Evolutionary conservation across 139 green algal species (phyloP), one percentile per base, ranked within the genome.

Genomic region (Chlorella sp.): DNA sequence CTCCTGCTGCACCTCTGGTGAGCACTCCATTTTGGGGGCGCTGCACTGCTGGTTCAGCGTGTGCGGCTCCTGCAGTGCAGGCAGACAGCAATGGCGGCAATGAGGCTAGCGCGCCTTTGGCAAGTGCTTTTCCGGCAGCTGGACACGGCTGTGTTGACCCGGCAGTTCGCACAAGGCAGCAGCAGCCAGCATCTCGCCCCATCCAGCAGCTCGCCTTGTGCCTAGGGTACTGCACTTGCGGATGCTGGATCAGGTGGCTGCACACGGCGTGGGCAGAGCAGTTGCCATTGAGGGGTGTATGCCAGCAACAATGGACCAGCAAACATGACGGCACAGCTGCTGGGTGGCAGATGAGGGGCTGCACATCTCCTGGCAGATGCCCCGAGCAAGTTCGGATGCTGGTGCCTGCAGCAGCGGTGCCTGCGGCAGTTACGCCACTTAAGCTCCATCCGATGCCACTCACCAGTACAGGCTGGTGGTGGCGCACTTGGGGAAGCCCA

Each of bases 181-280:
- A 1, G 5, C 60, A 60, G 24, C 14, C 16, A 2, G n/a, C n/a
- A n/a, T n/a, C 24, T 20, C 4, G 51, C 51, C 8, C 16, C 51
- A 17, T 1, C n/a, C 28, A 3, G 34, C 34, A 41, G 22, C 67
- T 26, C 38, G 51, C 76, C 76, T 83, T 83, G 30, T 62, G 28
- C 30, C 58, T 73, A 5, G 77, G 34, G n/a, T 83, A 58, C 60
- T 83, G 77, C 77, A 83, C 77, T 58, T 83, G 77, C 34, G 77
- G 77, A 30, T 83, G 77, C 77, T 83, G 77, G 60, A 83, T 83
- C 0, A 83, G 77, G 60, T 83, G 77, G 60, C 76, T 82, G 76
- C 76, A 56, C 24, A 30, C 0, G 28, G 38, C 34, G 69, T 1
- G 1, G 40, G 41, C 24, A 9, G 41, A 11, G 68, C 4, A 7